Evolutionary conservation across 1,284 basidiomycete genomes (phyloP).

Genomic region (Cryptococcus jaspeensis): DNA sequence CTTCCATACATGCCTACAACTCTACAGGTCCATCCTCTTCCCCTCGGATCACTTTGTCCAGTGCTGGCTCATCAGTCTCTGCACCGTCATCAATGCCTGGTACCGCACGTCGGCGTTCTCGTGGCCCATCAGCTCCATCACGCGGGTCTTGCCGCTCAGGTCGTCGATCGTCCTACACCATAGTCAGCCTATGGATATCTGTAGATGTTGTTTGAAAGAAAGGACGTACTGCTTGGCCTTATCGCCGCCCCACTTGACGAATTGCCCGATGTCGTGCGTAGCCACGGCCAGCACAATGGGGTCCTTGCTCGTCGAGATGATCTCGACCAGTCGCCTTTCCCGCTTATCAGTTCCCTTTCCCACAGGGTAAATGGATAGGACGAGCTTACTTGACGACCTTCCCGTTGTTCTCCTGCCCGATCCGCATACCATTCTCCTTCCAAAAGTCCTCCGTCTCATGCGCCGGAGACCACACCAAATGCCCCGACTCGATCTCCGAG

Average conservation of each 20-base stretch:
- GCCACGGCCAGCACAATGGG: constrained; percentile 80
- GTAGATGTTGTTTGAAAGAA: background rate
- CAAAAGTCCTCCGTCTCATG: constrained; percentile 97
- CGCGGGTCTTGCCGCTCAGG: constrained; percentile 79
- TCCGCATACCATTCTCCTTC: constrained; percentile 88
- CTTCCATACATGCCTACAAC: constrained; percentile 22
- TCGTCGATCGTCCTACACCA: constrained; percentile 68
- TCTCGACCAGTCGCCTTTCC: constrained; percentile 67
- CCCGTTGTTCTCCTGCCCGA: constrained; percentile 78
- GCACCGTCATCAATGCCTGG: constrained; percentile 67
- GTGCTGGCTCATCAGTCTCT: constrained; percentile 49
- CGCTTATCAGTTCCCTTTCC: no score
- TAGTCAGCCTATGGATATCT: constrained; percentile 6
- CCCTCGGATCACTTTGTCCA: constrained; percentile 11
- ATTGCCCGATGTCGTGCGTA: constrained; percentile 88
- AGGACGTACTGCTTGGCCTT: constrained; percentile 77
- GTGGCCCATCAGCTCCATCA: constrained; percentile 94
- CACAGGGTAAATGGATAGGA: no score
- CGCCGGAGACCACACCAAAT: constrained; percentile 90
- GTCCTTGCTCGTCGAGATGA: constrained; percentile 70
- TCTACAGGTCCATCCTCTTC: background rate
- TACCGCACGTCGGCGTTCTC: constrained; percentile 86
- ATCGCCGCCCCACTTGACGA: constrained; percentile 80
- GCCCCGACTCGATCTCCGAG: constrained; percentile 84
- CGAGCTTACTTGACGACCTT: constrained; percentile 70